A percentile compares a stretch with the other conserved stretches of the same genome.
Evolutionary conservation across 1,284 basidiomycete genomes (phyloP).

Genomic region (Agroathelia rolfsii): DNA sequence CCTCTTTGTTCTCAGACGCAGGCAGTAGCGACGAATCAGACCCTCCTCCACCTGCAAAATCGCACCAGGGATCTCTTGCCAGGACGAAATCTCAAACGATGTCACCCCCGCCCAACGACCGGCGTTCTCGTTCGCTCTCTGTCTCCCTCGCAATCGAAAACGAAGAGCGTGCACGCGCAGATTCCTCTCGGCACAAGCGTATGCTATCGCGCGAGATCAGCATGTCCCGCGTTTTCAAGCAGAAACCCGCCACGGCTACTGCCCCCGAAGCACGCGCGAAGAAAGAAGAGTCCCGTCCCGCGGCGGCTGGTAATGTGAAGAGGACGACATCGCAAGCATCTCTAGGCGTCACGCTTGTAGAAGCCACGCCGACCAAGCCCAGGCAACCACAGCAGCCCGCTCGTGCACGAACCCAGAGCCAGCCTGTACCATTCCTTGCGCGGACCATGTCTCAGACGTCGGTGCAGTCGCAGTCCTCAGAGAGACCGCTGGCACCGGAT

Average conservation of each 20-base stretch:
- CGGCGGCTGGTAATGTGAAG: constrained; percentile 4
- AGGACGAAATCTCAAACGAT: background rate
- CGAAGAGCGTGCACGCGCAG: constrained; percentile 36
- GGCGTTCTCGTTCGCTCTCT: constrained; percentile 59
- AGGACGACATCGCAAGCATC: constrained; percentile 10
- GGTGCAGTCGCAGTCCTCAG: constrained; percentile 7
- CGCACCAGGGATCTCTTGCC: too few species aligned
- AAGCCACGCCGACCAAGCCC: constrained; percentile 47
- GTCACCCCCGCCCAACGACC: too few species aligned
- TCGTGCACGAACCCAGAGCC: background rate
- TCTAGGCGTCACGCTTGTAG: constrained; percentile 42
- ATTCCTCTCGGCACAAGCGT: constrained; percentile 28
- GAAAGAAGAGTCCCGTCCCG: constrained; percentile 4
- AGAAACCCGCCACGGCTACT: constrained; percentile 10
- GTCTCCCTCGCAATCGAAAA: constrained; percentile 45
- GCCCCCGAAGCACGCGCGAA: too few species aligned
- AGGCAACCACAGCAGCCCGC: constrained; percentile 2
- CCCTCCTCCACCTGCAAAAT: constrained; percentile 8
- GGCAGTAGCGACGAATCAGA: constrained; percentile 15
- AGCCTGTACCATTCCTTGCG: background rate
- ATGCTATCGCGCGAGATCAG: constrained; percentile 55
- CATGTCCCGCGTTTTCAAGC: constrained; percentile 61
- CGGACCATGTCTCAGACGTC: constrained; percentile 3
- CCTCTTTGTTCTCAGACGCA: constrained; percentile 45
- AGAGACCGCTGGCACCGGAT: constrained; percentile 1